Conservation (phyloP, 495 filamentous ascomycete genomes). For the Corynascus novoguineensis region DNA sequence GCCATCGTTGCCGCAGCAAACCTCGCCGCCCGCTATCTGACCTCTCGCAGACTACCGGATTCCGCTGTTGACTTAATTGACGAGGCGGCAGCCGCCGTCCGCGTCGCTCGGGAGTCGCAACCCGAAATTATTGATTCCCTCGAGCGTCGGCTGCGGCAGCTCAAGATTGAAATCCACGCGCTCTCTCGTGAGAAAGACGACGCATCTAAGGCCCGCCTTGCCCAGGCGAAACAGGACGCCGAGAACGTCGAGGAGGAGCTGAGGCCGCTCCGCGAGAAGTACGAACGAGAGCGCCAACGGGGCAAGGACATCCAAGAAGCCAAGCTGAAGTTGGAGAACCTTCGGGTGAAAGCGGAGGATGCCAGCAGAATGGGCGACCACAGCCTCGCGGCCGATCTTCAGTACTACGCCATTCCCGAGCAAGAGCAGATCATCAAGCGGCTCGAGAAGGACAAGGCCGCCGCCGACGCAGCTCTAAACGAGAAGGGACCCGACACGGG, state of each 20-base stretch:
- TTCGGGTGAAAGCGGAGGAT: conserved; percentile 86
- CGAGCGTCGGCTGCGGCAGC: conserved; percentile 78
- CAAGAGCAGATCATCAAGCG: conserved; percentile 70
- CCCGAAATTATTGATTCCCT: conserved; percentile 91
- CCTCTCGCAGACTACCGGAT: conserved; percentile 82
- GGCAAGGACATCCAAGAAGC: conserved; percentile 88
- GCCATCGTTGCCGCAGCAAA: conserved; percentile 88
- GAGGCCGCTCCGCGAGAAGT: conserved; percentile 86
- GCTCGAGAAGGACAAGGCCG: conserved; percentile 74
- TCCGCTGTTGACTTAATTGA: conserved; percentile 95
- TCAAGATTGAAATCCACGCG: conserved; percentile 95
- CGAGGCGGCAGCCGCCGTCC: conserved; percentile 89
- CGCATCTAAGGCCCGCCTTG: conserved; percentile 74
- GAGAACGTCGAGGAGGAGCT: conserved; percentile 90
- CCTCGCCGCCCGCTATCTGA: conserved; percentile 86
- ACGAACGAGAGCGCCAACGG: conserved; percentile 82
- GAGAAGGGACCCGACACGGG: conserved; percentile 53
- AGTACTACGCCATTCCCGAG: conserved; percentile 96
- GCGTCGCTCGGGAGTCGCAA: conserved; percentile 91
- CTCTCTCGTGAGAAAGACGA: conserved; percentile 91
- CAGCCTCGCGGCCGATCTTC: conserved; percentile 77
- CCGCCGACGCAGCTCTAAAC: conserved; percentile 67
- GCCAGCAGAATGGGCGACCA: conserved; percentile 81
- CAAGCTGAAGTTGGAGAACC: conserved; percentile 86
- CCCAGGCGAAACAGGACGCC: conserved; percentile 78